Base-by-base conservation (phyloP, 208 protist species). In the Leishmania tropica region DNA sequence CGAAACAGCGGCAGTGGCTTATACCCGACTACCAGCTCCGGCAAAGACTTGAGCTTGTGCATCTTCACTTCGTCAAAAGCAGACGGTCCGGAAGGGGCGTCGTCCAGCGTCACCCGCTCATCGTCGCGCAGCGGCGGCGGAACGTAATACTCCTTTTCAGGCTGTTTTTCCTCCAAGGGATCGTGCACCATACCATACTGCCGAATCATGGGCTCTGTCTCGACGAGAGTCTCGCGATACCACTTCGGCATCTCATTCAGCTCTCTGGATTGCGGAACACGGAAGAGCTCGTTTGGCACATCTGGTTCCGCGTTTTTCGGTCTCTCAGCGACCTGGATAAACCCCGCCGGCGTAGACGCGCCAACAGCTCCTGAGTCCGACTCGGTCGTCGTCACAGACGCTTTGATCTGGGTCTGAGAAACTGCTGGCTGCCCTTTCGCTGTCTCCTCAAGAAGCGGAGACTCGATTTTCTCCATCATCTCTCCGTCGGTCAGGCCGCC, bases 61-160 rank as follows among this genome's bases (percentile, higher is more conserved):
- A 95, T 91, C 80, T 96, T 96, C 56, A 86, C 67, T 81, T 95
- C 92, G 78, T 97, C 95, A 89, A 97, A 97, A 58, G 93, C 89
- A n/a, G 95, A 95, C 21, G 81, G 83, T 51, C 90, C 92, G 73
- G 81, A 82, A 13, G 81, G 80, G 42, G 90, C 88, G 83, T 95
- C 91, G 83, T 97, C 95, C 74, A 95, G 90, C 75, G 91, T 94
- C 83, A 96, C 90, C 72, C 90, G 87, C 62, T 85, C 87, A 62
- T 91, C 89, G 56, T 95, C 88, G 31, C 75, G 79, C 72, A 95
- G 76, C 42, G 87, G 75, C 19, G 91, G 87, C 10, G 91, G 92
- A 45, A 80, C 75, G 86, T 96, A 96, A 85, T 95, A 97, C 83
- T 92, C 87, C 64, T 80, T 67, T 31, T 75, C 53, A 60, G 81